Evolutionary conservation across 805 yeast genomes (phyloP).

Genomic region (Candida jianshihensis): DNA sequence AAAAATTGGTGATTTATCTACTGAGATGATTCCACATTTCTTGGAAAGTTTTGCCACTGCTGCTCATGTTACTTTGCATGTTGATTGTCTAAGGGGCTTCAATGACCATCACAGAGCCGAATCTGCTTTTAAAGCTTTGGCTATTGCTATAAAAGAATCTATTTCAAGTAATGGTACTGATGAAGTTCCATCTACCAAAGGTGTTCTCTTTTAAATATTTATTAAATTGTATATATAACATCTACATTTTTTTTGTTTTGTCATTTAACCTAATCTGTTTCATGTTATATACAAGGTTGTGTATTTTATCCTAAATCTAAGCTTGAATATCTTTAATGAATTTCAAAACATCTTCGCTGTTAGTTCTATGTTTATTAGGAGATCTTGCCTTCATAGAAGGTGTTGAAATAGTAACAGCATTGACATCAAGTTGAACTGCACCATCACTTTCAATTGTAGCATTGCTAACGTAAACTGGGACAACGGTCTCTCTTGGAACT

Average conservation of each 20-base stretch:
- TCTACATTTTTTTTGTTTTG: background rate
- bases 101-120: constrained; percentile 97
- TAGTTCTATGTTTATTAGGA: no score
- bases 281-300: no score
- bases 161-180: constrained; percentile 73
- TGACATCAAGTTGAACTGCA: constrained; percentile 14
- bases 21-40: constrained; percentile 98
- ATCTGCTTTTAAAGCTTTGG: constrained; percentile 93
- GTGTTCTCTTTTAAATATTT: constrained; percentile 64
- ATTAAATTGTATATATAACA: background rate
- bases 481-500: constrained; percentile 34
- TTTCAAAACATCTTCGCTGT: no score
- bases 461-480: constrained; percentile 34
- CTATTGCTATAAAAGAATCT: constrained; percentile 87
- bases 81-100: constrained; percentile 86
- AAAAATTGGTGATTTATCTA: constrained; percentile 82
- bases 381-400: no score
- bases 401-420: background rate
- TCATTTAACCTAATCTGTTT: background rate
- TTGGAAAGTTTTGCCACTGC: constrained; percentile 90
- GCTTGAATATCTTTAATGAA: no score
- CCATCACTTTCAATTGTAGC: constrained; percentile 35
- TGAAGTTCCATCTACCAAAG: constrained; percentile 95
- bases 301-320: no score
- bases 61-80: constrained; percentile 87